Conservation (phyloP, 441 rosid genomes). For the Eruca vesicaria region DNA sequence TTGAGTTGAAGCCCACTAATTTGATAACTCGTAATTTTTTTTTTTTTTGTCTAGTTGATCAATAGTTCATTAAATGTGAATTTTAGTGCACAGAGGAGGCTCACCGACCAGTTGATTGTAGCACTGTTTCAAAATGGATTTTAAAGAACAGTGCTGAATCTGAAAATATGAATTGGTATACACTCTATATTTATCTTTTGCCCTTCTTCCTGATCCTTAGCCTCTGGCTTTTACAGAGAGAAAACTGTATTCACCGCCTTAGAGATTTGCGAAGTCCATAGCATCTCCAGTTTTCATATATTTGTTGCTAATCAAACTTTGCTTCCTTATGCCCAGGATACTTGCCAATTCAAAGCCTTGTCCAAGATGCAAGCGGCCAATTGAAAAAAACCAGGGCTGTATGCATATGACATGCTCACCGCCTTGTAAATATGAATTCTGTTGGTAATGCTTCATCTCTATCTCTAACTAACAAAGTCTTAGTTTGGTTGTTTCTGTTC, state of each 20-base stretch:
- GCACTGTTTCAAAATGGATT: constrained; percentile 88
- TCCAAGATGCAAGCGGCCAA: constrained; percentile 98
- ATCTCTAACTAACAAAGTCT: background rate
- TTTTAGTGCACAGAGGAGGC: constrained; percentile 97
- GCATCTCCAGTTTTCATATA: constrained; percentile 2
- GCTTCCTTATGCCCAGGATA: constrained; percentile 52
- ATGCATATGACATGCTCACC: constrained; percentile 99
- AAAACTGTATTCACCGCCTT: background rate
- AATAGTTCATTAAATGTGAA: constrained; percentile 14
- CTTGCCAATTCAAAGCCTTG: constrained; percentile 98
- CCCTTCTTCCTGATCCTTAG: background rate
- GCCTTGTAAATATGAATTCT: constrained; percentile 98
- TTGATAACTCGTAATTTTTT: background rate
- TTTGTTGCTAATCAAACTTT: constrained; percentile 14
- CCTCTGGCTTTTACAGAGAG: background rate
- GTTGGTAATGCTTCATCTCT: constrained; percentile 57
- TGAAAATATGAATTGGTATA: constrained; percentile 97
- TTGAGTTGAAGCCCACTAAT: constrained; percentile 1
- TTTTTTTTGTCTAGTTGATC: constrained; percentile 8
- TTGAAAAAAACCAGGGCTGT: constrained; percentile 99
- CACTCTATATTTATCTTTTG: background rate
- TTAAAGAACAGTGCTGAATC: constrained; percentile 95
- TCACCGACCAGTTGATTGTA: constrained; percentile 97
- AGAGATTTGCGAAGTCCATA: background rate
- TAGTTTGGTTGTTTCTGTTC: constrained; percentile 2